A percentile compares a stretch with the other conserved stretches of the same genome.
Conservation (phyloP, 2,329 filamentous ascomycete genomes). For the Massarina eburnea region DNA sequence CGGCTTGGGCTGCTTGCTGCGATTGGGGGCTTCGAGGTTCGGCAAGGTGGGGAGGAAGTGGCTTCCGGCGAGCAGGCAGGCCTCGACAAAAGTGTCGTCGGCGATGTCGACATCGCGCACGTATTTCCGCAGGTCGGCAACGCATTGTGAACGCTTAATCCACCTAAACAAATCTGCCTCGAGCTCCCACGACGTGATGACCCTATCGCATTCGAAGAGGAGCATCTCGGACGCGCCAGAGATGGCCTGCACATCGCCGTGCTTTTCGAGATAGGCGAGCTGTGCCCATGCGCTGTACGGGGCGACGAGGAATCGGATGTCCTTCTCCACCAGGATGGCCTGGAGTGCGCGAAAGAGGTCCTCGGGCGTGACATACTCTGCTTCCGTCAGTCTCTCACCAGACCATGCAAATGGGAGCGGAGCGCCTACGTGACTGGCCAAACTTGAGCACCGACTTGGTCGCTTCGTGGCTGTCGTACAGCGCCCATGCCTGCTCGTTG, state of each 20-base stretch:
- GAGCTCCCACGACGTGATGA: conserved; percentile 70
- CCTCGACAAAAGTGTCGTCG: conserved; percentile 79
- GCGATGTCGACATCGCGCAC: conserved; percentile 50
- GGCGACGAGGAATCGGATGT: conserved; percentile 76
- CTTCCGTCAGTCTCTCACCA: conserved; percentile 12
- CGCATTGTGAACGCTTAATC: conserved; percentile 67
- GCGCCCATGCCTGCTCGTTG: conserved; percentile 78
- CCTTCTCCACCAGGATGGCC: conserved; percentile 67
- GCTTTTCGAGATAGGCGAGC: conserved; percentile 77
- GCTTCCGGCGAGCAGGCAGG: conserved; percentile 79
- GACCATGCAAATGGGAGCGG: neutral
- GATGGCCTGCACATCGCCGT: conserved; percentile 66
- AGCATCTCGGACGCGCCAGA: conserved; percentile 85
- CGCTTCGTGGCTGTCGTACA: conserved; percentile 81
- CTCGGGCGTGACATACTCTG: conserved; percentile 66
- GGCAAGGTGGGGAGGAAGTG: conserved; percentile 80
- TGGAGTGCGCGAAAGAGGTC: conserved; percentile 78
- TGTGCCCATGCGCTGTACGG: conserved; percentile 88
- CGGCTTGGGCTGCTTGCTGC: conserved; percentile 61
- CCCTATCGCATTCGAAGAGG: conserved; percentile 78
- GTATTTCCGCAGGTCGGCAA: conserved; percentile 61
- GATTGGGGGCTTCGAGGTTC: conserved; percentile 65
- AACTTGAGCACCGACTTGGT: conserved; percentile 84
- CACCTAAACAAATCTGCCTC: conserved; percentile 65
- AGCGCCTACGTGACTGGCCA: conserved; percentile 69